These are phyloP conservation scores for Barbarea vulgaris DNA, from an alignment of 345 rosid genomes.

Conservation along the genomic window DNA sequence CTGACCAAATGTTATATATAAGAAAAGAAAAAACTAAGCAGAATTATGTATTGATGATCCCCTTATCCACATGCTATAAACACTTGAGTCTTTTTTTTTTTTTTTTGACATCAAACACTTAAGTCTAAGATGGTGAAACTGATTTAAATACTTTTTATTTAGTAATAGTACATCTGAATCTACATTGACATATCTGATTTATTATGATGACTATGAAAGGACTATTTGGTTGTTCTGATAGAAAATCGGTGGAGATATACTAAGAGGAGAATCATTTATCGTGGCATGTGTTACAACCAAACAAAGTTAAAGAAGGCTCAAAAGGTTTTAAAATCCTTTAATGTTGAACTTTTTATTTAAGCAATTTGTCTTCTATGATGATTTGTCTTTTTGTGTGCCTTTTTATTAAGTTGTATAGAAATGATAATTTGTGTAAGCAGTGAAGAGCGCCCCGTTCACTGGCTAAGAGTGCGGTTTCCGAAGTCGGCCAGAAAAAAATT, in stretches of 20 bases:
- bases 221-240: conserved; percentile 7
- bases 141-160: background rate
- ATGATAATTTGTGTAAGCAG: conserved; percentile 7
- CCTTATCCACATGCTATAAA: conserved; percentile 28
- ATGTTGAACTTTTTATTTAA: background rate
- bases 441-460: conserved; percentile 25
- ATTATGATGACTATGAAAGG: background rate
- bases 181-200: conserved; percentile 5
- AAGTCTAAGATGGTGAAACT: conserved; percentile 3
- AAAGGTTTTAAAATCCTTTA: background rate
- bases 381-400: conserved; percentile 11
- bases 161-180: conserved; percentile 22
- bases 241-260: conserved; percentile 27
- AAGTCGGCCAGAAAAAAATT: conserved; percentile 26
- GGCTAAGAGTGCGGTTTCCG: conserved; percentile 30
- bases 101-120: too few species aligned
- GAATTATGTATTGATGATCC: background rate
- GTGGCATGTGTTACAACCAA: conserved; percentile 33
- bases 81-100: conserved; percentile 1
- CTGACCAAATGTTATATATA: background rate
- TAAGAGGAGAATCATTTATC: conserved; percentile 32
- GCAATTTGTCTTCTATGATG: conserved; percentile 26
- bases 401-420: background rate
- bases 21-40: too few species aligned
- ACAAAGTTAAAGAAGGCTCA: background rate